A percentile compares a stretch with the other conserved stretches of the same genome.
These are phyloP conservation scores for Noccaea bulbosa DNA, from an alignment of 345 rosid species.

Conservation along the genomic window DNA sequence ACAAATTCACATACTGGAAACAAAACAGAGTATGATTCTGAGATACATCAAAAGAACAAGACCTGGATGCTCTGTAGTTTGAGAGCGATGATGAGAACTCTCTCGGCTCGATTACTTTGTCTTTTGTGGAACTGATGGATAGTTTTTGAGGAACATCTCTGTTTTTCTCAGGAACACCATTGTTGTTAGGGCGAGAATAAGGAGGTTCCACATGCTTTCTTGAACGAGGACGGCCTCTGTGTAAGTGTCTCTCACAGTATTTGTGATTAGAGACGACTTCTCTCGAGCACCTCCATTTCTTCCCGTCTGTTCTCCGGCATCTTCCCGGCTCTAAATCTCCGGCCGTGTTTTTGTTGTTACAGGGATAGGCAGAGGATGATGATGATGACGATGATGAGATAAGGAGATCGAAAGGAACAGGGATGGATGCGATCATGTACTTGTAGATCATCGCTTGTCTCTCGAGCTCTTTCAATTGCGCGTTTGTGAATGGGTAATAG, in stretches of 20 bases:
- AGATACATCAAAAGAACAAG: neutral
- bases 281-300: constrained; percentile 91
- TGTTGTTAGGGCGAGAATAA: constrained; percentile 37
- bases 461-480: constrained; percentile 81
- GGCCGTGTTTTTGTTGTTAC: constrained; percentile 32
- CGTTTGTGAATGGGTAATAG: constrained; percentile 66
- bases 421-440: constrained; percentile 78
- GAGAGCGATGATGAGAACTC: constrained; percentile 4
- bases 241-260: constrained; percentile 85
- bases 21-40: constrained; percentile 16
- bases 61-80: constrained; percentile 31
- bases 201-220: constrained; percentile 95
- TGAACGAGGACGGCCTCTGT: constrained; percentile 97
- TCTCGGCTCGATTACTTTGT: neutral
- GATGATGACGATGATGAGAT: constrained; percentile 36
- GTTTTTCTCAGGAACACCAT: constrained; percentile 33
- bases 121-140: constrained; percentile 1
- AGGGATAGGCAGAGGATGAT: constrained; percentile 39
- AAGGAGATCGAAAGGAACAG: constrained; percentile 84
- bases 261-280: constrained; percentile 74
- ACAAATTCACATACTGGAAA: neutral
- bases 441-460: constrained; percentile 87
- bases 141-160: constrained; percentile 21
- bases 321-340: constrained; percentile 80
- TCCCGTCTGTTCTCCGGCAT: constrained; percentile 85